phyloP scores from a whole-genome alignment of 495 filamentous ascomycete species.

The Penicillium pulvis region DNA sequence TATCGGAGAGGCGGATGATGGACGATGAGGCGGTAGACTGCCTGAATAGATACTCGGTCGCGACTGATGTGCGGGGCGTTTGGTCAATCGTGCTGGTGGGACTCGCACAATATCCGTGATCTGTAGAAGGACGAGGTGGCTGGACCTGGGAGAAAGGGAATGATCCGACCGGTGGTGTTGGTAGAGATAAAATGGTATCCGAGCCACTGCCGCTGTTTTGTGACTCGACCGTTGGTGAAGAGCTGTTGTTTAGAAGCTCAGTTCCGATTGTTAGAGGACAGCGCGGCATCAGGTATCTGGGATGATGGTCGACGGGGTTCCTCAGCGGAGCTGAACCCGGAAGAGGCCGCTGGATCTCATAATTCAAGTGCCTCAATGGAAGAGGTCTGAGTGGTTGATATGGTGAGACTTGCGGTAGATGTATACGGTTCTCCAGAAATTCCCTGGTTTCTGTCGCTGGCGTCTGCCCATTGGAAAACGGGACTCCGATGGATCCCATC shows the following conservation, averaged over 20 bases:
- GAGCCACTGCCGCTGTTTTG: neutral
- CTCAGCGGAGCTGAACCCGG: neutral
- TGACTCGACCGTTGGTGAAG: neutral
- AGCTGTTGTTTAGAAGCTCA: neutral
- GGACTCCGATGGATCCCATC: neutral
- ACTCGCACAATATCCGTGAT: neutral
- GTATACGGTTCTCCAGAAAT: neutral
- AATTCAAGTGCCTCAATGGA: neutral
- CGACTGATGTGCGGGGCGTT: neutral
- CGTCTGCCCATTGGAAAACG: neutral
- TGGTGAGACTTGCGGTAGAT: neutral
- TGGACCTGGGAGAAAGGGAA: neutral
- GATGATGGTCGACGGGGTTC: neutral
- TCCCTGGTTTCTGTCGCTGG: neutral
- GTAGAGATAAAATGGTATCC: neutral
- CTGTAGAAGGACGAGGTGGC: neutral
- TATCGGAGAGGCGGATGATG: neutral
- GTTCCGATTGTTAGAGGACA: neutral
- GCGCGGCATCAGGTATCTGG: neutral
- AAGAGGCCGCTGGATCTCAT: neutral
- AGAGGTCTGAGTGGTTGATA: neutral
- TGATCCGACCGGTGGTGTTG: neutral
- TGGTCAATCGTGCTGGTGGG: neutral
- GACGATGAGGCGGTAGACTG: neutral
- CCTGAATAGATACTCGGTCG: neutral